Conservation (phyloP, 139 green algal genomes). For the Chlorella ohadii region DNA sequence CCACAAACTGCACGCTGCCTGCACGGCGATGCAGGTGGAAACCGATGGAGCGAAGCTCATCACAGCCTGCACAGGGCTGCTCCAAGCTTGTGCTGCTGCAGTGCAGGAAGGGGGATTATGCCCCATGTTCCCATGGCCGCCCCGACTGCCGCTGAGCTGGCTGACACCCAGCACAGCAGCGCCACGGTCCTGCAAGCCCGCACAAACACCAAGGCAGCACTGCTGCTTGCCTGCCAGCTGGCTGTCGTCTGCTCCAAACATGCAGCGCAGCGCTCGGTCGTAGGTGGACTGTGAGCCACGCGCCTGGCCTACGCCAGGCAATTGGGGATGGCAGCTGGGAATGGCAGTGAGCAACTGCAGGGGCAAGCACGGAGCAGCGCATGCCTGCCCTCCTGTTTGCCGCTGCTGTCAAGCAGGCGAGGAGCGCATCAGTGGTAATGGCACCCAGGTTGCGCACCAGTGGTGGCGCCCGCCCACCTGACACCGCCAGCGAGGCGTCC, state of each 20-base stretch:
- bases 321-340: background rate
- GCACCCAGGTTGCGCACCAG: no score
- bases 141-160: no score
- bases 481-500: slow-evolving; percentile 19
- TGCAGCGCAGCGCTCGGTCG: slow-evolving; percentile 21
- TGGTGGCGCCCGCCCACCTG: slow-evolving; percentile 23
- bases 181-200: no score
- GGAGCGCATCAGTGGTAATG: background rate
- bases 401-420: background rate
- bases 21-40: background rate
- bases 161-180: no score
- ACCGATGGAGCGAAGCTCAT: no score
- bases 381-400: background rate
- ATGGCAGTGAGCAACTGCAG: no score
- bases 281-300: slow-evolving; percentile 25
- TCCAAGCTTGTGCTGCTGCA: no score
- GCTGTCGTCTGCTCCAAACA: slow-evolving; percentile 23
- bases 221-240: background rate
- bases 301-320: slow-evolving; percentile 1
- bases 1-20: background rate
- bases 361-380: background rate
- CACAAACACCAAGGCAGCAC: no score
- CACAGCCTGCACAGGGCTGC: no score
- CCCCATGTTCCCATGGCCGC: no score
- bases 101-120: no score